phyloP scores from a whole-genome alignment of 495 filamentous ascomycete genomes.

The Parmelia sp. region DNA sequence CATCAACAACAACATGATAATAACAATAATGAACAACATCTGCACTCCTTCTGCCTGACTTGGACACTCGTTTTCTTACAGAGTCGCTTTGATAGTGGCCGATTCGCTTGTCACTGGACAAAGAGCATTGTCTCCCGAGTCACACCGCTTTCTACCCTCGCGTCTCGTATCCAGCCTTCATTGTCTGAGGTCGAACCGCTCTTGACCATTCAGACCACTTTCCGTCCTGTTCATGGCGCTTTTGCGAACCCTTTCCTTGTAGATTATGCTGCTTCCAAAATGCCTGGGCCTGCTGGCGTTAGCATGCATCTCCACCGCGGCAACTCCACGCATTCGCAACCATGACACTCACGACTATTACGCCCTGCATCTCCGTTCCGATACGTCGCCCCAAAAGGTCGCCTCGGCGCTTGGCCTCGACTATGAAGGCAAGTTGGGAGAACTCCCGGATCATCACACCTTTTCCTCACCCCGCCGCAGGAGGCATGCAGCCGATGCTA shows the following conservation, averaged over 20 bases:
- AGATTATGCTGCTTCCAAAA: constrained; percentile 21
- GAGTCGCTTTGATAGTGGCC: not conserved
- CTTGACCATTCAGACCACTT: not conserved
- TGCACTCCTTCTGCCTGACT: too few species aligned
- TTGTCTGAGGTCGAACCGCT: not conserved
- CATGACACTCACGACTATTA: constrained; percentile 81
- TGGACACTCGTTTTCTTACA: not conserved
- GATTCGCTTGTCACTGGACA: constrained; percentile 1
- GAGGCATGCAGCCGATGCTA: constrained; percentile 51
- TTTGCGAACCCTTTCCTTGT: constrained; percentile 34
- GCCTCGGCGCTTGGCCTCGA: constrained; percentile 66
- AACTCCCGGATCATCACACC: constrained; percentile 75
- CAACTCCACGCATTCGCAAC: constrained; percentile 47
- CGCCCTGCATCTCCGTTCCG: constrained; percentile 69
- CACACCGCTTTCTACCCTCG: not conserved
- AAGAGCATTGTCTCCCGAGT: constrained; percentile 13
- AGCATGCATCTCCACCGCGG: constrained; percentile 36
- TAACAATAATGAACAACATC: too few species aligned
- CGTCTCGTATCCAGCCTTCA: not conserved
- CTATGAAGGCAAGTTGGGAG: constrained; percentile 78
- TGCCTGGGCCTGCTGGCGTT: constrained; percentile 33
- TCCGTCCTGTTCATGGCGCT: constrained; percentile 22
- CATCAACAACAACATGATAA: too few species aligned
- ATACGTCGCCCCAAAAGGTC: constrained; percentile 60
- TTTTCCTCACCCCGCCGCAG: constrained; percentile 61